These are phyloP conservation scores for Eruca vesicaria DNA, from an alignment of 441 rosid species.

Conservation along the genomic window DNA sequence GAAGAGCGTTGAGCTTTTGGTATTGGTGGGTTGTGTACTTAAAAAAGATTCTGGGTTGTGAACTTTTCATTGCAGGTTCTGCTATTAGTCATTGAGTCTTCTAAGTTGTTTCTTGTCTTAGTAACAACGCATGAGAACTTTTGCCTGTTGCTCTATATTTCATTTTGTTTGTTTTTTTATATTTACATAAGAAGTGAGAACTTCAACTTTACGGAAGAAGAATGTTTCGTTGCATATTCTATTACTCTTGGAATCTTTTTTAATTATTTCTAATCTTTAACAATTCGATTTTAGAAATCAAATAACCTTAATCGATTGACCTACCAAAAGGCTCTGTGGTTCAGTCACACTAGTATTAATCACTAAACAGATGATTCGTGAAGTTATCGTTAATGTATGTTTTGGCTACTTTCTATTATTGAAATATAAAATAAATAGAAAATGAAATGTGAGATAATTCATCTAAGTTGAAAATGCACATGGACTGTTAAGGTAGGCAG, in stretches of 20 bases:
- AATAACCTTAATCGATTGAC: neutral
- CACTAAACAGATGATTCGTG: neutral
- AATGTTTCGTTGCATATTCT: neutral
- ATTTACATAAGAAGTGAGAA: neutral
- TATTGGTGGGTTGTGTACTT: neutral
- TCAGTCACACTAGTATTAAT: neutral
- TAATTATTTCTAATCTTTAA: neutral
- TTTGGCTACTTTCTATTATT: too few relatives aligned
- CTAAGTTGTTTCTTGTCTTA: neutral
- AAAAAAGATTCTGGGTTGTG: neutral
- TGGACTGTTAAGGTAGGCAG: neutral
- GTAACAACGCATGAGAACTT: neutral
- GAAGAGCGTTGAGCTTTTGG: neutral
- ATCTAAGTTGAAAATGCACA: neutral
- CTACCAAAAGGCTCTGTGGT: neutral
- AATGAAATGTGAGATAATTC: neutral
- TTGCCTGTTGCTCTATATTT: neutral
- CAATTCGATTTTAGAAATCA: neutral
- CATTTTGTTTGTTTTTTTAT: neutral
- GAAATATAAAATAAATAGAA: too few relatives aligned
- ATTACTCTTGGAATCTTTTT: neutral
- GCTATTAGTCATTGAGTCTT: neutral
- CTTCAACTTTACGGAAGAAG: neutral
- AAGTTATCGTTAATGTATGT: neutral
- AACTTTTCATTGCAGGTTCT: neutral